phyloP scores from a whole-genome alignment of 495 filamentous ascomycete species.

The Trichoderma erinaceum region DNA sequence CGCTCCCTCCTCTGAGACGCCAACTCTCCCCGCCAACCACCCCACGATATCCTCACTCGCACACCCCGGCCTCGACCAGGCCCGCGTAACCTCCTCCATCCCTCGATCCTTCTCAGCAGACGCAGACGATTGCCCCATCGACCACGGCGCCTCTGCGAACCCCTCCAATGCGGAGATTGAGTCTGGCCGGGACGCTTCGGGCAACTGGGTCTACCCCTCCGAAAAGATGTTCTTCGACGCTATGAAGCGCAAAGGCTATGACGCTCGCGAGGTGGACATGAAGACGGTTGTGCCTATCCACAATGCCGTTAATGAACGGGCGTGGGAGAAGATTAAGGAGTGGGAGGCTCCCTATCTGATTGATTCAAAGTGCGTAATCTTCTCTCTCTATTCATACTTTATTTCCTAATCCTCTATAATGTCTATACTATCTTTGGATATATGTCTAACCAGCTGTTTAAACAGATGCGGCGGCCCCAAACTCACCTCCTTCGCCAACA shows the following conservation, averaged over 20 bases:
- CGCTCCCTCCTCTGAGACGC: conserved; percentile 17
- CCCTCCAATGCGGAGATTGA: conserved; percentile 68
- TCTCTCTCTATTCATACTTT: no score
- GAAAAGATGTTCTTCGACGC: conserved; percentile 95
- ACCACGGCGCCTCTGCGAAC: conserved; percentile 36
- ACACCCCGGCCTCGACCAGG: conserved; percentile 36
- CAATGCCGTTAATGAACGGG: conserved; percentile 91
- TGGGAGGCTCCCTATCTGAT: conserved; percentile 70
- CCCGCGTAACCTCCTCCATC: conserved; percentile 77
- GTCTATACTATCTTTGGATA: no score
- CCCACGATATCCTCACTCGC: conserved; percentile 28
- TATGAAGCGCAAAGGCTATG: conserved; percentile 73
- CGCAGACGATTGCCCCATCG: conserved; percentile 10
- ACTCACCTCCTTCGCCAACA: conserved; percentile 76
- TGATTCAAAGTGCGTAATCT: conserved; percentile 40
- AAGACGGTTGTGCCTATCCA: conserved; percentile 91
- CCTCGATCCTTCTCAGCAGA: conserved; percentile 49
- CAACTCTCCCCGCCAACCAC: conserved; percentile 21
- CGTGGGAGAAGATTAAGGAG: conserved; percentile 72
- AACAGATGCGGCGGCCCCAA: conserved; percentile 71
- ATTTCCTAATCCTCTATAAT: no score
- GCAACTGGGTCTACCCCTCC: conserved; percentile 96
- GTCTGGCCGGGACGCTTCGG: conserved; percentile 60
- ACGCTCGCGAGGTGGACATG: conserved; percentile 63
- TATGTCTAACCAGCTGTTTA: no score